Conservation (phyloP, 352 stramenopile species). For the Paralagenidium karlingii region DNA sequence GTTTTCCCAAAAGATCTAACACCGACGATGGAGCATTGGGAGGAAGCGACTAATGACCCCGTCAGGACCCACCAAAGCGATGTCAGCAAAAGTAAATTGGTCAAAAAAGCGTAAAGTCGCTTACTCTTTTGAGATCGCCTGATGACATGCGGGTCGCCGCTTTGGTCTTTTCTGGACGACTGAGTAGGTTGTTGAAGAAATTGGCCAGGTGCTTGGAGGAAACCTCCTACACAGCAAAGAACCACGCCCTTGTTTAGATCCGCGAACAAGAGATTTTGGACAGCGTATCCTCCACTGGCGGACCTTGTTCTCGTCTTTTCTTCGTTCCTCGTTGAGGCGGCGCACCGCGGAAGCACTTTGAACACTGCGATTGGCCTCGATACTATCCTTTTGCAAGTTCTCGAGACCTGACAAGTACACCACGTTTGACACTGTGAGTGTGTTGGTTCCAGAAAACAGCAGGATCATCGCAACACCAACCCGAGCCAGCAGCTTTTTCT, state of each 20-base stretch:
- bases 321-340: constrained; percentile 49
- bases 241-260: background rate
- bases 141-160: constrained; percentile 43
- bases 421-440: background rate
- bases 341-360: constrained; percentile 53
- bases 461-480: background rate
- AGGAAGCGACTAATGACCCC: too few relatives aligned
- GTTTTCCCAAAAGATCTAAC: too few relatives aligned
- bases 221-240: constrained; percentile 20
- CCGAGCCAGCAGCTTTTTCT: constrained; percentile 64
- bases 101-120: too few relatives aligned
- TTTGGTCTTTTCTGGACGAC: constrained; percentile 69
- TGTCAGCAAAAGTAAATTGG: too few relatives aligned
- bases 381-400: constrained; percentile 73
- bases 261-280: too few relatives aligned
- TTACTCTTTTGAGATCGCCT: constrained; percentile 50
- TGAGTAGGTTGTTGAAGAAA: constrained; percentile 83
- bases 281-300: too few relatives aligned
- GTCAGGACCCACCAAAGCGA: too few relatives aligned
- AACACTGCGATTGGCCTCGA: constrained; percentile 72
- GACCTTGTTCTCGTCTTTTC: constrained; percentile 65
- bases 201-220: constrained; percentile 78
- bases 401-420: constrained; percentile 51
- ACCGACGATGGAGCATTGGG: too few relatives aligned
- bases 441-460: background rate